phyloP scores from a whole-genome alignment of 805 yeast species.

The Cyberlindnera mississippiensis region DNA sequence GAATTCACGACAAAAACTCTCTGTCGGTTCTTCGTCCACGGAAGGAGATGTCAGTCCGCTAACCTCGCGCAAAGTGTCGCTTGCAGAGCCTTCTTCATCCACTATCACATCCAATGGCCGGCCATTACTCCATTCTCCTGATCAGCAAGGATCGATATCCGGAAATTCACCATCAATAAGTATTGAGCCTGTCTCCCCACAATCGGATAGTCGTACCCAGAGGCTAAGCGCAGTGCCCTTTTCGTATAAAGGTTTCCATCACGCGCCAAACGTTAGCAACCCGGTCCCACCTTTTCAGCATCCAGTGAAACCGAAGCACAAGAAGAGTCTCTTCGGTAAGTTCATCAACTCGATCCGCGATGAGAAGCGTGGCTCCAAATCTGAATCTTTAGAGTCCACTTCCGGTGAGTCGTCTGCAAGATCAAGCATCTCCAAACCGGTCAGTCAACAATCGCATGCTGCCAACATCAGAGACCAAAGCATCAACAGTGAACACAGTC shows the following conservation, averaged over 20 bases:
- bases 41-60: constrained; percentile 20
- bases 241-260: constrained; percentile 31
- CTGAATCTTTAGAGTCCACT: constrained; percentile 2
- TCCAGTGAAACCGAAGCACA: constrained; percentile 43
- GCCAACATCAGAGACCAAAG: constrained; percentile 11
- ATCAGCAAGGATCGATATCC: neutral
- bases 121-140: constrained; percentile 1
- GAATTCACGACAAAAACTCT: constrained; percentile 11
- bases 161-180: too few relatives aligned
- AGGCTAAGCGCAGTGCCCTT: constrained; percentile 19
- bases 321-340: constrained; percentile 26
- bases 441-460: constrained; percentile 14
- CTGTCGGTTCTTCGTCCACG: constrained; percentile 16
- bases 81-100: constrained; percentile 16
- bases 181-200: too few relatives aligned
- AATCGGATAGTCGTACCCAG: neutral
- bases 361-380: constrained; percentile 16
- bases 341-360: constrained; percentile 27
- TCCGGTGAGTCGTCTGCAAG: constrained; percentile 5
- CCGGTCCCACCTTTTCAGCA: constrained; percentile 44
- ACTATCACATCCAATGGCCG: neutral
- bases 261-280: constrained; percentile 20
- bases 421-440: constrained; percentile 8
- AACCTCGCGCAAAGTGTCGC: constrained; percentile 22
- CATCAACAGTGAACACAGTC: constrained; percentile 7